phyloP scores from a whole-genome alignment of 2,329 filamentous ascomycete species.

The Aspergillus fructus region DNA sequence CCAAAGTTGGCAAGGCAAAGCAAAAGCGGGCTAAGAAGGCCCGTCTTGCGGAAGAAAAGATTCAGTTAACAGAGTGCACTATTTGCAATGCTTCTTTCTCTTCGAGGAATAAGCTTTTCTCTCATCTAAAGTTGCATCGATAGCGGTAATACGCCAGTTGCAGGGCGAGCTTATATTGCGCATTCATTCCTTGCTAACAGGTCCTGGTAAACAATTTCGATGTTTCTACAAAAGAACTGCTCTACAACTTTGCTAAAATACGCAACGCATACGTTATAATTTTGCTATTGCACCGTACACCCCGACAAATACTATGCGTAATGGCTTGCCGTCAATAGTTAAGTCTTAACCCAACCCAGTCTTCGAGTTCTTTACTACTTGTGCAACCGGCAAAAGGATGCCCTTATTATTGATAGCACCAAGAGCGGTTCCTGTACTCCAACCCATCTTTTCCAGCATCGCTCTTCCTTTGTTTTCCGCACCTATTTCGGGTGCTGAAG shows the following conservation, averaged over 20 bases:
- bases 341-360: constrained; percentile 67
- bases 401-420: constrained; percentile 83
- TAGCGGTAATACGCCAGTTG: constrained; percentile 37
- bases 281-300: neutral
- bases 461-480: constrained; percentile 77
- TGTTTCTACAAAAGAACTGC: neutral
- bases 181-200: neutral
- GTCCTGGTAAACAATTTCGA: neutral
- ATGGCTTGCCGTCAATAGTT: neutral
- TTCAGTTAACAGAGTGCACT: constrained; percentile 64
- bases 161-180: neutral
- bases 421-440: constrained; percentile 81
- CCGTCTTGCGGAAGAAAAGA: constrained; percentile 24
- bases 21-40: constrained; percentile 53
- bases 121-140: constrained; percentile 71
- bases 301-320: neutral
- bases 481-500: constrained; percentile 78
- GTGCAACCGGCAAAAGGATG: constrained; percentile 79
- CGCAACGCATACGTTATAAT: neutral
- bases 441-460: constrained; percentile 97
- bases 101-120: constrained; percentile 70
- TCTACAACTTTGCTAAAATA: neutral
- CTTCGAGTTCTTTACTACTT: constrained; percentile 83
- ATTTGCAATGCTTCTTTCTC: constrained; percentile 76
- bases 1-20: constrained; percentile 53